These are phyloP conservation scores for Cryptococcus floricola DNA, from an alignment of 1,284 basidiomycete genomes.

Conservation along the genomic window DNA sequence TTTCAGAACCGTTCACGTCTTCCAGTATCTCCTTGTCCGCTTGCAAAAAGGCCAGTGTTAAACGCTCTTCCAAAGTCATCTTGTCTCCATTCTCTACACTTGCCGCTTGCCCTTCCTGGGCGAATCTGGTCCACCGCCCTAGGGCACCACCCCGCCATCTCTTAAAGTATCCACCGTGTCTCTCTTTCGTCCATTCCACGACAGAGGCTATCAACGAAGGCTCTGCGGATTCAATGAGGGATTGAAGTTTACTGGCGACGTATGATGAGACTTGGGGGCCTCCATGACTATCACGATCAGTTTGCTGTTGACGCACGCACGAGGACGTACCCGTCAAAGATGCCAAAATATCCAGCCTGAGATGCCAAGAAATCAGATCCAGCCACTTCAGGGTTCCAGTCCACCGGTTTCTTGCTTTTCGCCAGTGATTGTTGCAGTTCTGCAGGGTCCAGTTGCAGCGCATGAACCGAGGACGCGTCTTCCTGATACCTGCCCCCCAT, in stretches of 20 bases:
- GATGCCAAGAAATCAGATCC: conserved; percentile 57
- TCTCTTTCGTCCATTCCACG: conserved; percentile 67
- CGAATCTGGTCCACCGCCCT: conserved; percentile 30
- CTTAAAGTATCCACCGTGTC: conserved; percentile 70
- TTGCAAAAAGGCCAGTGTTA: conserved; percentile 74
- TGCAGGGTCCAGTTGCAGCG: conserved; percentile 66
- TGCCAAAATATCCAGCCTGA: conserved; percentile 79
- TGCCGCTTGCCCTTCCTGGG: conserved; percentile 33
- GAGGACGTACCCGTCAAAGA: conserved; percentile 74
- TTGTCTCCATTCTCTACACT: conserved; percentile 42
- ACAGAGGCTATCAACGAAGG: conserved; percentile 67
- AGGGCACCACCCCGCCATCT: conserved; percentile 76
- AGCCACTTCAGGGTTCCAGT: conserved; percentile 61
- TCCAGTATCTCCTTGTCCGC: conserved; percentile 63
- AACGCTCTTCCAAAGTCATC: conserved; percentile 75
- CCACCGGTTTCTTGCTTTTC: conserved; percentile 56
- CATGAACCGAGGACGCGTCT: conserved; percentile 72
- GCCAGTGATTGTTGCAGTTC: conserved; percentile 66
- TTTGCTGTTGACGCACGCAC: conserved; percentile 5
- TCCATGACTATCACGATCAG: conserved; percentile 60
- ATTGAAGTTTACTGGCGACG: conserved; percentile 73
- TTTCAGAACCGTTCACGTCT: conserved; percentile 53
- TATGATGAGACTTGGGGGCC: conserved; percentile 69
- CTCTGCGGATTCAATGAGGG: conserved; percentile 69
- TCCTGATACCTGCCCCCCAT: conserved; percentile 62